These are phyloP conservation scores for Yamadazyma ubonensis DNA, from an alignment of 805 yeast species.

Conservation along the genomic window DNA sequence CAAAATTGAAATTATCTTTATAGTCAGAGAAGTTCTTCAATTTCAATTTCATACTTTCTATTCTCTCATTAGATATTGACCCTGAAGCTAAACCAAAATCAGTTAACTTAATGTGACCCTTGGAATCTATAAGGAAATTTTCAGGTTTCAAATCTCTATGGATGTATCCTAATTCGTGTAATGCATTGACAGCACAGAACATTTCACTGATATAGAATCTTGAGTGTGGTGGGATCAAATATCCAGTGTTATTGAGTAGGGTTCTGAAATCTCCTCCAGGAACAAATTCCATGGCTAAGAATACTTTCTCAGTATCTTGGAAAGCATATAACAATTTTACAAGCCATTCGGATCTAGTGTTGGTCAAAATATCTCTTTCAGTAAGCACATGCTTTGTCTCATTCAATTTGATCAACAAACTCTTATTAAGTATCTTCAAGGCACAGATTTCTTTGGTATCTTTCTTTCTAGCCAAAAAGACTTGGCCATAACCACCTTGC, in stretches of 20 bases:
- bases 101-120: constrained; percentile 89
- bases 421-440: constrained; percentile 84
- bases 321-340: constrained; percentile 92
- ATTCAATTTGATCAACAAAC: constrained; percentile 79
- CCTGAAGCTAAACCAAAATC: constrained; percentile 99
- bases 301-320: constrained; percentile 87
- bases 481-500: constrained; percentile 99
- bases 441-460: constrained; percentile 97
- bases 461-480: constrained; percentile 88
- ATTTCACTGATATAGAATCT: constrained; percentile 93
- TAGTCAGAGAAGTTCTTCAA: constrained; percentile 70
- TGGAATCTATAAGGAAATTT: constrained; percentile 82
- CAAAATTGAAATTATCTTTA: constrained; percentile 51
- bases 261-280: constrained; percentile 99
- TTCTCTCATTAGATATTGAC: constrained; percentile 85
- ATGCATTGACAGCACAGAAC: constrained; percentile 91
- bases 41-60: constrained; percentile 83
- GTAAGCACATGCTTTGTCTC: constrained; percentile 95
- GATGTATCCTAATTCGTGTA: constrained; percentile 93
- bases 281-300: constrained; percentile 98
- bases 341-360: constrained; percentile 93
- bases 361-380: constrained; percentile 95
- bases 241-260: constrained; percentile 87
- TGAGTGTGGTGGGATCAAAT: constrained; percentile 90
- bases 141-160: constrained; percentile 97